Evolutionary conservation across 2,329 filamentous ascomycete species (phyloP).

Genomic region (Aspergillus hortae): DNA sequence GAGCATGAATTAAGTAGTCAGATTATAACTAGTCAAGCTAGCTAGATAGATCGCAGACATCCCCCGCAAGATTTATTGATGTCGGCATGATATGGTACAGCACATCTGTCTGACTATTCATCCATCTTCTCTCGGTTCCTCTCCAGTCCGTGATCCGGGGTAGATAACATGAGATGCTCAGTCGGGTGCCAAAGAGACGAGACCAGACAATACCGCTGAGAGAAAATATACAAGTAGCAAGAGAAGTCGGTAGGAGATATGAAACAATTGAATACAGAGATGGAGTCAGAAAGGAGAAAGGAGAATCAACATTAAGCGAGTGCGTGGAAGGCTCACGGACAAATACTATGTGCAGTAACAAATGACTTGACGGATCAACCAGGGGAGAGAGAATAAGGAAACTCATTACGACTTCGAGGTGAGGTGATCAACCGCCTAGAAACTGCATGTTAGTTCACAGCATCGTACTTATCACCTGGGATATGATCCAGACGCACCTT

Average conservation of each 20-base stretch:
- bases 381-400: background rate
- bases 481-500: slow-evolving; percentile 58
- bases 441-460: slow-evolving; percentile 4
- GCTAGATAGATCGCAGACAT: background rate
- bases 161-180: slow-evolving; percentile 6
- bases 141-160: background rate
- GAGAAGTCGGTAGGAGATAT: slow-evolving; percentile 7
- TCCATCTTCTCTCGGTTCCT: no score
- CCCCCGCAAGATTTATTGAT: background rate
- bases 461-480: background rate
- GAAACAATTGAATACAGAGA: slow-evolving; percentile 9
- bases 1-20: slow-evolving; percentile 3
- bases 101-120: no score
- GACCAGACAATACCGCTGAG: slow-evolving; percentile 1
- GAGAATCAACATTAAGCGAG: slow-evolving; percentile 15
- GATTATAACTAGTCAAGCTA: slow-evolving; percentile 5
- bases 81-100: no score
- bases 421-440: slow-evolving; percentile 38
- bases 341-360: slow-evolving; percentile 16
- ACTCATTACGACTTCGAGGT: slow-evolving; percentile 38
- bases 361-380: background rate
- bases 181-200: slow-evolving; percentile 1
- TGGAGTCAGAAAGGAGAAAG: slow-evolving; percentile 10
- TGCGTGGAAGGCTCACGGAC: slow-evolving; percentile 7
- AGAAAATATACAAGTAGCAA: slow-evolving; percentile 14